Evolutionary conservation across 371 early-diverging fungal species (phyloP).

Genomic region (Circinella umbellata): DNA sequence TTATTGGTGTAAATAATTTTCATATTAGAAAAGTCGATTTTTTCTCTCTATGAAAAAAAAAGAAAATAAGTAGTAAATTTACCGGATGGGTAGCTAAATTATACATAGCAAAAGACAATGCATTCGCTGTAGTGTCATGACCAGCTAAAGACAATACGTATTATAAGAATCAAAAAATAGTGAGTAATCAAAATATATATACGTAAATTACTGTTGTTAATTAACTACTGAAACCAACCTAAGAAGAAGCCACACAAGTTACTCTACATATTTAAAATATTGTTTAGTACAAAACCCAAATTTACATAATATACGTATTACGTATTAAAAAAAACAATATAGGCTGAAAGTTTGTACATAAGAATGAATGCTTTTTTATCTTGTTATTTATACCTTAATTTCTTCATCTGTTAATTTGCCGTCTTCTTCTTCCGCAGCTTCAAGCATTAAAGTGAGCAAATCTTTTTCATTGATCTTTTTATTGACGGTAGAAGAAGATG

Average conservation of each 20-base stretch:
- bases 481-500: slow-evolving; percentile 13
- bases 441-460: slow-evolving; percentile 59
- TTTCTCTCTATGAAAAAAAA: too few relatives aligned
- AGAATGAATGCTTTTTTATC: too few relatives aligned
- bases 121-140: slow-evolving; percentile 54
- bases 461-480: slow-evolving; percentile 36
- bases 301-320: too few relatives aligned
- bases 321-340: neutral
- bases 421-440: slow-evolving; percentile 39
- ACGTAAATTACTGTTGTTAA: neutral
- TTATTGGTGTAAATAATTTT: too few relatives aligned
- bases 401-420: slow-evolving; percentile 41
- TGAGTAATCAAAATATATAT: neutral
- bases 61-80: too few relatives aligned
- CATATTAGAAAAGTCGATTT: too few relatives aligned
- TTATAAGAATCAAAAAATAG: neutral
- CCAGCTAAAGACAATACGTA: slow-evolving; percentile 40
- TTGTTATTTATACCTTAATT: slow-evolving; percentile 11
- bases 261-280: slow-evolving; percentile 15
- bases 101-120: slow-evolving; percentile 29
- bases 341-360: neutral
- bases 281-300: too few relatives aligned
- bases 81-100: slow-evolving; percentile 32
- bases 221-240: neutral
- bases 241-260: slow-evolving; percentile 26